Evolutionary conservation across 495 filamentous ascomycete species (phyloP), one percentile per base, ranked within the genome.

Genomic region (Penicillium roqueforti): DNA sequence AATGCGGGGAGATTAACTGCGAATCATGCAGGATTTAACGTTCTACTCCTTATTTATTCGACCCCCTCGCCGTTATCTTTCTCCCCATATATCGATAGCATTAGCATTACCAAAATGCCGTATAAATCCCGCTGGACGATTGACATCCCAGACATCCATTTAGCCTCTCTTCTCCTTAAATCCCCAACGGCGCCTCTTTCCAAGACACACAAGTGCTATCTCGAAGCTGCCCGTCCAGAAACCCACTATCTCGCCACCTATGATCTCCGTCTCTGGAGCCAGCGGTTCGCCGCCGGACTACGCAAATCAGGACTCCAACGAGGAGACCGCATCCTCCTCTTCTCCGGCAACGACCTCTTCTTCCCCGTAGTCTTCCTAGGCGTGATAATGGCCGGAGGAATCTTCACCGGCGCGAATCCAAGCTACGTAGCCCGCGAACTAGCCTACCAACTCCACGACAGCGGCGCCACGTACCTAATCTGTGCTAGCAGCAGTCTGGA

Each of bases 321-420:
- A 0, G 88, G 87, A 25, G 89, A 92, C 59, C 80, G 87, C 6
- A 83, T 93, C 4, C 74, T 93, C 18, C 74, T 89, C 16, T 89
- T 84, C 67, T 85, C 85, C 3, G 79, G 79, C 22, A 91, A 91
- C 63, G 80, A 81, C 58, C 65, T 93, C 42, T 89, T 85, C 74
- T 90, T 86, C 64, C 85, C 90, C 0, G 76, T 83, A 9, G 68
- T 89, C 1, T 81, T 92, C 57, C 74, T 89, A 60, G 89, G 87
- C 14, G 74, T 87, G 20, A 73, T 88, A 31, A 88, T 88, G 77
- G 87, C 89, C 0, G 88, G 90, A 4, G 87, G 87, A 5, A 76
- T 91, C 50, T 92, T 92, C 68, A 84, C 83, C 14, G 89, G 88
- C 20, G 88, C 88, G 4, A 92, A 92, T 56, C 89, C 89, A 2